Evolutionary conservation across 805 yeast genomes (phyloP).

Genomic region (Teunomyces funiuensis): DNA sequence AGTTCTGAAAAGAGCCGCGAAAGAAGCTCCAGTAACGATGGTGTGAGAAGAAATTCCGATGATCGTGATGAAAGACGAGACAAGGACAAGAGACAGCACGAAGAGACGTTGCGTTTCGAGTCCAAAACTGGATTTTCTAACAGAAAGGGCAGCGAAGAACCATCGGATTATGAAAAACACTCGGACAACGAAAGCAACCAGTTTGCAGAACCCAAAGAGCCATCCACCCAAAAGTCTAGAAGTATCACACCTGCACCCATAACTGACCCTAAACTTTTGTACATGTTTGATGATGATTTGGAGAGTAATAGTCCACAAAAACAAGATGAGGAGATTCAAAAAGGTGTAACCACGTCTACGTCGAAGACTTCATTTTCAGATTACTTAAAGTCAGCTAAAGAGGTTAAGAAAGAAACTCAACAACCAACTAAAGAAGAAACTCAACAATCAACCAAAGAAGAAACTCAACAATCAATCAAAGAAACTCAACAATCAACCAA

Average conservation of each 20-base stretch:
- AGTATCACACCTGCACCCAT: slow-evolving; percentile 8
- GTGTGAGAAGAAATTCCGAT: not conserved
- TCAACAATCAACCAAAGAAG: no score
- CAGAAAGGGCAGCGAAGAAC: not conserved
- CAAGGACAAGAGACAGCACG: not conserved
- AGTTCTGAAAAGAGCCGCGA: not conserved
- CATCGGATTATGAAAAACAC: not conserved
- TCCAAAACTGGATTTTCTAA: not conserved
- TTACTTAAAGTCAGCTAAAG: slow-evolving; percentile 9
- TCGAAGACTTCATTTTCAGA: slow-evolving; percentile 9
- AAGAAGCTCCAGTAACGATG: not conserved
- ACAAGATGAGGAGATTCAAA: not conserved
- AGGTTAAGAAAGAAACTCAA: slow-evolving; percentile 1
- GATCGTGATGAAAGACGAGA: not conserved
- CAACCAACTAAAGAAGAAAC: no score
- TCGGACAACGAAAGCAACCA: slow-evolving; percentile 1
- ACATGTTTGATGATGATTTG: slow-evolving; percentile 16
- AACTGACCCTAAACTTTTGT: slow-evolving; percentile 13
- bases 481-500: no score
- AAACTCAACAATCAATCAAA: no score
- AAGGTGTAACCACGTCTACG: not conserved
- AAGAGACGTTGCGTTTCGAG: not conserved
- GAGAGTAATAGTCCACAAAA: not conserved
- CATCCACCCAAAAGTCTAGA: slow-evolving; percentile 6
- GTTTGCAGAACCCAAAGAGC: not conserved